Conservation (phyloP, 1,284 basidiomycete genomes). For the Anthracocystis panici-leucophaei region DNA sequence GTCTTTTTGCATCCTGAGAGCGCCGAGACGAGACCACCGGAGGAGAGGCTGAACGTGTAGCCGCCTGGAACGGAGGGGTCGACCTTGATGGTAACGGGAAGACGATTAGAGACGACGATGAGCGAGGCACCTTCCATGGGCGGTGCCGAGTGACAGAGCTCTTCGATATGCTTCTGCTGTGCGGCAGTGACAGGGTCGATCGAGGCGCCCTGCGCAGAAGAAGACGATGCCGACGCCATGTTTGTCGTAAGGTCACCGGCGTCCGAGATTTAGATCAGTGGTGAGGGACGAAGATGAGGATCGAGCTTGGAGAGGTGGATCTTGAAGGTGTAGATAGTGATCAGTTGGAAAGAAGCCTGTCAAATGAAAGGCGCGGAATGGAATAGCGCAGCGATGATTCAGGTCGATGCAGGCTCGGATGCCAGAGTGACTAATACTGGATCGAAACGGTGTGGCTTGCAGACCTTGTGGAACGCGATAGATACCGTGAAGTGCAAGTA, state of each 20-base stretch:
- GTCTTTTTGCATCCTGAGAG: constrained; percentile 66
- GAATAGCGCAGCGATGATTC: constrained; percentile 3
- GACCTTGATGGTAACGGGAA: constrained; percentile 75
- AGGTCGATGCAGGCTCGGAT: neutral
- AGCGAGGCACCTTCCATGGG: constrained; percentile 73
- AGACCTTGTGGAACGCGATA: constrained; percentile 3
- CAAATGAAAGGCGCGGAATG: neutral
- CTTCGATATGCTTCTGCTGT: constrained; percentile 41
- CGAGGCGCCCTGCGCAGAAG: constrained; percentile 6
- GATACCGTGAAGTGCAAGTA: neutral
- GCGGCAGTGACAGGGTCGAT: constrained; percentile 32
- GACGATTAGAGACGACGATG: constrained; percentile 94
- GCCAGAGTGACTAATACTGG: constrained; percentile 17
- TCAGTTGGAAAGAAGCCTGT: neutral
- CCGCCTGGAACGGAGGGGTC: constrained; percentile 64
- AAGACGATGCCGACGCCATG: constrained; percentile 29
- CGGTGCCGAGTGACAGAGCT: constrained; percentile 27
- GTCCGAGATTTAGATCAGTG: neutral
- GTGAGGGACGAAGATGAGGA: neutral
- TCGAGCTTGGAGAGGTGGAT: neutral
- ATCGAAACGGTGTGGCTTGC: constrained; percentile 9
- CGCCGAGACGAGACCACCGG: constrained; percentile 68
- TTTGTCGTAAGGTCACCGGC: neutral
- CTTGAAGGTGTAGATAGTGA: neutral
- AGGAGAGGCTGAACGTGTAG: constrained; percentile 65